phyloP scores from a whole-genome alignment of 352 stramenopile genomes.

The Phytophthora capsici region DNA sequence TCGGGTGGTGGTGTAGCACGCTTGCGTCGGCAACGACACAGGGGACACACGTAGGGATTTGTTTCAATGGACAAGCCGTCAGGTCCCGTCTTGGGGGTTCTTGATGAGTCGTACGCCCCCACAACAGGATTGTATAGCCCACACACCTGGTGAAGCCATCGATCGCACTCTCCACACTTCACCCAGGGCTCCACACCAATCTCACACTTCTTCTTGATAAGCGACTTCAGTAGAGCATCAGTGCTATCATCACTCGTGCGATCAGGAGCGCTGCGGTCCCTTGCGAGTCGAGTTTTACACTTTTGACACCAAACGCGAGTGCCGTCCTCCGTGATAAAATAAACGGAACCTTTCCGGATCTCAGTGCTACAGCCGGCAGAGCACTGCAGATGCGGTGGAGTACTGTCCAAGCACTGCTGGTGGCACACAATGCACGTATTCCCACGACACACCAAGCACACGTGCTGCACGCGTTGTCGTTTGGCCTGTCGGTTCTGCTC shows the following conservation, averaged over 20 bases:
- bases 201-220: conserved; percentile 79
- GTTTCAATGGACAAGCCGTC: conserved; percentile 17
- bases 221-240: conserved; percentile 26
- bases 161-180: conserved; percentile 75
- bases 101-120: conserved; percentile 49
- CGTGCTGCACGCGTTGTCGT: conserved; percentile 51
- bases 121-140: conserved; percentile 91
- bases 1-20: conserved; percentile 30
- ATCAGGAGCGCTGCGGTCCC: conserved; percentile 26
- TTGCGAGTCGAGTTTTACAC: conserved; percentile 58
- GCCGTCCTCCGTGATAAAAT: conserved; percentile 77
- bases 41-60: conserved; percentile 65
- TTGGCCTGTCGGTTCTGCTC: conserved; percentile 56
- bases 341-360: conserved; percentile 80
- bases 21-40: conserved; percentile 61
- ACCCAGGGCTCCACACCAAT: conserved; percentile 81
- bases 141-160: conserved; percentile 93
- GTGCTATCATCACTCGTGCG: conserved; percentile 20
- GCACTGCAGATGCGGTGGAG: conserved; percentile 73
- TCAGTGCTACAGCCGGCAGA: conserved; percentile 75
- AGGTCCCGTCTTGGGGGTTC: conserved; percentile 4
- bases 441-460: conserved; percentile 67
- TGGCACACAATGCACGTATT: conserved; percentile 78
- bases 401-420: conserved; percentile 71
- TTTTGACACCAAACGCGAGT: conserved; percentile 85